A percentile compares a stretch with the other conserved stretches of the same genome.
These are phyloP conservation scores for Xylariales sp. DNA, from an alignment of 2,329 filamentous ascomycete genomes.

Conservation along the genomic window DNA sequence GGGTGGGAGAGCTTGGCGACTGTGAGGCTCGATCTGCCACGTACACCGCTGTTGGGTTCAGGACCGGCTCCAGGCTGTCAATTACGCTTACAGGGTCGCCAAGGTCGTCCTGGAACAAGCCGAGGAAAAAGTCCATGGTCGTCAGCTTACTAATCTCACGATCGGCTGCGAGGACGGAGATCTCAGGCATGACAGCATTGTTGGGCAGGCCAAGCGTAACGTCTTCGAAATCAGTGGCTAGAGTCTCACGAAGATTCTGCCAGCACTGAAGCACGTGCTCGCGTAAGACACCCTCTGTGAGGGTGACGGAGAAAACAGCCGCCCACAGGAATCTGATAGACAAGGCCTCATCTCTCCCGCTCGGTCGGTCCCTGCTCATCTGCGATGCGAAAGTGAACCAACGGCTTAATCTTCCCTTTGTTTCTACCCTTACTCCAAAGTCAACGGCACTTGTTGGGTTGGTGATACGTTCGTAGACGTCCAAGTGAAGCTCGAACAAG, in stretches of 20 bases:
- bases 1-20: slow-evolving; percentile 12
- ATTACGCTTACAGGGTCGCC: slow-evolving; percentile 81
- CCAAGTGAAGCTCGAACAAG: slow-evolving; percentile 58
- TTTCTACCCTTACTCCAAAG: slow-evolving; percentile 41
- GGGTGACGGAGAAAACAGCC: slow-evolving; percentile 47
- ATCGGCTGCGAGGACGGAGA: slow-evolving; percentile 79
- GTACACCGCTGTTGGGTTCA: slow-evolving; percentile 65
- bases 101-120: slow-evolving; percentile 78
- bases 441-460: slow-evolving; percentile 53
- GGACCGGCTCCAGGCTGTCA: slow-evolving; percentile 84
- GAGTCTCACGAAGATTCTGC: slow-evolving; percentile 51
- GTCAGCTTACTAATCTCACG: slow-evolving; percentile 88
- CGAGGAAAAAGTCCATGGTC: slow-evolving; percentile 94
- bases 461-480: slow-evolving; percentile 55
- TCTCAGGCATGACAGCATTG: slow-evolving; percentile 81
- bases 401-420: slow-evolving; percentile 43
- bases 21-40: slow-evolving; percentile 19
- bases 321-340: slow-evolving; percentile 55
- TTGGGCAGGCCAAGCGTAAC: slow-evolving; percentile 65
- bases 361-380: slow-evolving; percentile 32
- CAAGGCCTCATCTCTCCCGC: slow-evolving; percentile 31
- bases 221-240: slow-evolving; percentile 33
- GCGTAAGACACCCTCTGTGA: slow-evolving; percentile 46
- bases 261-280: slow-evolving; percentile 56
- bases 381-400: slow-evolving; percentile 49